Conservation (phyloP, 345 rosid species). For the Eucalyptus pauciflora region DNA sequence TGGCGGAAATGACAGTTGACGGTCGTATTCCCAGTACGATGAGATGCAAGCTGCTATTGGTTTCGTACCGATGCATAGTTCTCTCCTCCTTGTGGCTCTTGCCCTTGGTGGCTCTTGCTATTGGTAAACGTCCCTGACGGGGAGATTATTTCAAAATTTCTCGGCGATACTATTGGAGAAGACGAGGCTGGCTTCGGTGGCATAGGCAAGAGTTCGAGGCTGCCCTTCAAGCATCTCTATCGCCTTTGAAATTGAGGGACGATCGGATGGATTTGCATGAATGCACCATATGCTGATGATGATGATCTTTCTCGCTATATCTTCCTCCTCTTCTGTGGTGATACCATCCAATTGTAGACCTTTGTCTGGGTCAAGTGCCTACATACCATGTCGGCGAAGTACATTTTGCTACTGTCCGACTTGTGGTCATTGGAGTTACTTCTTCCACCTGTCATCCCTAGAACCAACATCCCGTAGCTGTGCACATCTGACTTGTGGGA, state of each 20-base stretch:
- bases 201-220: not conserved
- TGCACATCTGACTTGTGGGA: constrained; percentile 27
- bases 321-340: not conserved
- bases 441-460: constrained; percentile 24
- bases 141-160: not conserved
- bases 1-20: not conserved
- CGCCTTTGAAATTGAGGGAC: not conserved
- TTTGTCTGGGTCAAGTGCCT: constrained; percentile 4
- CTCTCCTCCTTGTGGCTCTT: not conserved
- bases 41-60: not conserved
- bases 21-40: not conserved
- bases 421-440: not conserved
- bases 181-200: not conserved
- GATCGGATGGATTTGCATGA: not conserved
- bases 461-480: constrained; percentile 32
- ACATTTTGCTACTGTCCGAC: constrained; percentile 4
- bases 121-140: not conserved
- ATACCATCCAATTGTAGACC: not conserved
- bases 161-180: not conserved
- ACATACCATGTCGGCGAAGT: constrained; percentile 19
- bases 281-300: not conserved
- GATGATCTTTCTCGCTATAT: not conserved
- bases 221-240: constrained; percentile 4
- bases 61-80: not conserved
- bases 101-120: not conserved